These are phyloP conservation scores for Solanum tarijense DNA, from an alignment of 257 asterid species.

Conservation along the genomic window DNA sequence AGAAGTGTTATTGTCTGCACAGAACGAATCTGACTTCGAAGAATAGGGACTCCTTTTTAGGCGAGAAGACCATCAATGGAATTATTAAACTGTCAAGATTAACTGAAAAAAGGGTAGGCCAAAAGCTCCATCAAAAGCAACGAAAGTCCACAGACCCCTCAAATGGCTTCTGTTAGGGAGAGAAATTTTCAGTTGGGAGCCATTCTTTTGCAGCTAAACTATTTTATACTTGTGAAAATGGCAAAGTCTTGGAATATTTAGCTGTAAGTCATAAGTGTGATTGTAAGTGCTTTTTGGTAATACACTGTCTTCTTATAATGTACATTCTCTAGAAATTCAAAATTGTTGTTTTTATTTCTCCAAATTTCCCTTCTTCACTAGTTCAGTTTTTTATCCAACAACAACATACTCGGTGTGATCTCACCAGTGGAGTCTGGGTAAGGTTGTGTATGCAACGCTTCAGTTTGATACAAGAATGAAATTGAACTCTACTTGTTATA, in stretches of 20 bases:
- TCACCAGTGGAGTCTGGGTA: not conserved
- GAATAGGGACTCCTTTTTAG: not conserved
- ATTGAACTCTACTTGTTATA: not conserved
- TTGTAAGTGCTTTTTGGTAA: not conserved
- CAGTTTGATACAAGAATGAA: not conserved
- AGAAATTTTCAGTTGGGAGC: not conserved
- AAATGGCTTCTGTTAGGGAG: not conserved
- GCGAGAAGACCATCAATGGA: not conserved
- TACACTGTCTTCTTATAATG: not conserved
- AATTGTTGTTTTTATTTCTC: not conserved
- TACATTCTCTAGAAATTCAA: not conserved
- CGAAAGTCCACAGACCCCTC: not conserved
- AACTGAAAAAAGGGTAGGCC: not conserved
- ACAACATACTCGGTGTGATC: not conserved
- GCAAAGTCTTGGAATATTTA: not conserved
- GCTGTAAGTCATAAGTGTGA: not conserved
- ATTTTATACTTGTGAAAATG: not conserved
- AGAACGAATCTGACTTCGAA: constrained; percentile 6
- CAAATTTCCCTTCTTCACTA: not conserved
- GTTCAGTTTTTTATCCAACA: not conserved
- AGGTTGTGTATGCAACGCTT: not conserved
- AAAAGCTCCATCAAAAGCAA: not conserved
- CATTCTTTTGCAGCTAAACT: not conserved
- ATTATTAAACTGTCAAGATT: not conserved
- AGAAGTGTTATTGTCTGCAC: constrained; percentile 8